These are phyloP conservation scores for Rhizopogon parksii DNA, from an alignment of 1,284 basidiomycete species.

Conservation along the genomic window DNA sequence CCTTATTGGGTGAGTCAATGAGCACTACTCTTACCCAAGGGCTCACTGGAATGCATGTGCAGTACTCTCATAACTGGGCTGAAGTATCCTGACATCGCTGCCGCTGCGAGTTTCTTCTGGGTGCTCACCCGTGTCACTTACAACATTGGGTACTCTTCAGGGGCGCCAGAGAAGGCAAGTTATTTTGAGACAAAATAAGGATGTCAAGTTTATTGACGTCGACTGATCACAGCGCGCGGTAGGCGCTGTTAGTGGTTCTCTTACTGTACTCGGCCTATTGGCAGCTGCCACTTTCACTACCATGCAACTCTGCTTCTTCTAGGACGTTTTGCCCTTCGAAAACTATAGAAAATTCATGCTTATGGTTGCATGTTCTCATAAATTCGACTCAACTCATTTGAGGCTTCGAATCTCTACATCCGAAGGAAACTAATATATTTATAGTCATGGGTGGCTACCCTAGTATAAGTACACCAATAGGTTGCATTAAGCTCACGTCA, in stretches of 20 bases:
- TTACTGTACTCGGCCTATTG: not conserved
- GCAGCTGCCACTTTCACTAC: not conserved
- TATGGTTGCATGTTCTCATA: not conserved
- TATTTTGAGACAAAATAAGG: not conserved
- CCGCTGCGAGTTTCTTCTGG: conserved; percentile 25
- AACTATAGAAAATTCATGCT: too few relatives aligned
- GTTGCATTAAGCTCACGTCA: too few relatives aligned
- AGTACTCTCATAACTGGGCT: conserved; percentile 29
- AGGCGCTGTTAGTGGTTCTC: not conserved
- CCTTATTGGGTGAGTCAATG: conserved; percentile 8
- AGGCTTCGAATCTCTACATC: not conserved
- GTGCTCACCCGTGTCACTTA: conserved; percentile 29
- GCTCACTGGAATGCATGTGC: not conserved
- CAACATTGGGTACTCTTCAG: conserved; percentile 24
- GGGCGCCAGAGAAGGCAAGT: conserved; percentile 25
- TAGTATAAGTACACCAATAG: too few relatives aligned
- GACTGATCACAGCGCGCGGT: not conserved
- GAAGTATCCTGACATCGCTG: conserved; percentile 27
- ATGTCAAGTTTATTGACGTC: not conserved
- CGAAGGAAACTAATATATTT: too few relatives aligned
- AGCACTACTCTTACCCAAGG: too few relatives aligned
- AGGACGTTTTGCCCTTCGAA: not conserved
- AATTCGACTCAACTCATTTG: not conserved
- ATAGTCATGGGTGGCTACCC: too few relatives aligned
- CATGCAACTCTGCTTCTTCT: not conserved